Evolutionary conservation across 2,329 filamentous ascomycete genomes (phyloP), one percentile per base, ranked within the genome.

Genomic region (Exserohilum turcica): DNA sequence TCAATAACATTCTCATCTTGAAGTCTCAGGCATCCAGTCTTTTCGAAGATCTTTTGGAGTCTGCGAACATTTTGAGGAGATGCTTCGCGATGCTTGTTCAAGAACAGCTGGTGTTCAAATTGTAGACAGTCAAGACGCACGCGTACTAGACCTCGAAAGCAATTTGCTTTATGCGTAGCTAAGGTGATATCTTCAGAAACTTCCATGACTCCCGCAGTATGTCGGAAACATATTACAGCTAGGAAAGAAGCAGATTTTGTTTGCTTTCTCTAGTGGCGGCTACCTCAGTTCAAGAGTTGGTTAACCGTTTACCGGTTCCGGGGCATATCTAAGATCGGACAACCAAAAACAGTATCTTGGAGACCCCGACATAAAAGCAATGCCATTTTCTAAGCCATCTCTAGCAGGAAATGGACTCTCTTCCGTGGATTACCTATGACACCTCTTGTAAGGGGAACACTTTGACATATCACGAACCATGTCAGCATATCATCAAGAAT

Each of bases 1-100:
- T 62, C 52, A 16, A 65, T 60, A 15, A 55, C 56, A 44, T 65
- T 63, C 39, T 63, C 61, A 31, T 64, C 60, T 29, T 63, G 47
- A 7, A 54, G 39, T 10, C 55, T 21, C 33, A 49, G 13, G 36
- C 53, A 60, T 12, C 57, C 47, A 3, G 37, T 16, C 31, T 51
- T 21, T 28, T 45, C 40, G 24, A 32, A 51, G 15, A 51, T 40
- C 38, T 28, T 40, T 15, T 29, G 13, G 1, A 40, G 2, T 29
- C 38, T 27, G 6, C 21, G 5, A 28, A 40, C 38, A 28, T 40
- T 40, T n/a, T 40, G 13, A 5, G 6, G 21, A 1, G 38, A 40
- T 9, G 9, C 21, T 5, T 40, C 24, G 3, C 21, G 21, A 40
- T 40, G 38, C 5, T 40, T 40, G 13, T 29, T 27, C 6, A 28